phyloP scores from a whole-genome alignment of 768 basidiomycete species.

The Gymnopilus dilepis region DNA sequence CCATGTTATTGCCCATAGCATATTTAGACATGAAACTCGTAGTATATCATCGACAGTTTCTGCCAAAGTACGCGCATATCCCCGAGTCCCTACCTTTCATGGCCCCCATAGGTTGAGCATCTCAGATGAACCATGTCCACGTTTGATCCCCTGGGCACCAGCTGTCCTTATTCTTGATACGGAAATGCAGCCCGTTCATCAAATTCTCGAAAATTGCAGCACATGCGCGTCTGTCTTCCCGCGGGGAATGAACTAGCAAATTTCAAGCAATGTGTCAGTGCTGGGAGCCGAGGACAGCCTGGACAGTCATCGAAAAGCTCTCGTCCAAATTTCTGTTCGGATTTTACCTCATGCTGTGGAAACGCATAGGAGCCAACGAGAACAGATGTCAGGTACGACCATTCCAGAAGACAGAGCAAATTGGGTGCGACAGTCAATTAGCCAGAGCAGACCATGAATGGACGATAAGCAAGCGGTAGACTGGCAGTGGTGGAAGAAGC shows the following conservation, averaged over 20 bases:
- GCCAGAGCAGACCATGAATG: no score
- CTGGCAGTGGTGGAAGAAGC: no score
- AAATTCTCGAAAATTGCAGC: background rate
- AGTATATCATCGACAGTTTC: constrained; percentile 29
- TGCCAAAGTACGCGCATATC: constrained; percentile 27
- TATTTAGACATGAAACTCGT: constrained; percentile 26
- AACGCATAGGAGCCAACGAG: background rate
- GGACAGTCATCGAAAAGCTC: background rate
- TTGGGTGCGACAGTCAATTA: background rate
- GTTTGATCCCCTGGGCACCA: background rate
- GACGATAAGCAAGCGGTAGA: no score
- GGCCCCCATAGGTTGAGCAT: background rate
- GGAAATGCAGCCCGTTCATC: background rate
- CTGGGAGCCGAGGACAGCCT: background rate
- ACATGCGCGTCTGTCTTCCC: background rate
- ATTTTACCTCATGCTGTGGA: background rate
- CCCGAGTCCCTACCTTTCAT: background rate
- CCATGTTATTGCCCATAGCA: constrained; percentile 7
- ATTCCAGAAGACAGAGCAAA: background rate
- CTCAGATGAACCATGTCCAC: background rate
- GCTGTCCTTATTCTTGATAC: background rate
- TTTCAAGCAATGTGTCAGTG: background rate
- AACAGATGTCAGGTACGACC: background rate
- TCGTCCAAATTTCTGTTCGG: background rate
- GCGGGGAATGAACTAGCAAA: background rate